A percentile compares a stretch with the other conserved stretches of the same genome.
Evolutionary conservation across 2,329 filamentous ascomycete species (phyloP).

Genomic region (Lachnellula occidentalis): DNA sequence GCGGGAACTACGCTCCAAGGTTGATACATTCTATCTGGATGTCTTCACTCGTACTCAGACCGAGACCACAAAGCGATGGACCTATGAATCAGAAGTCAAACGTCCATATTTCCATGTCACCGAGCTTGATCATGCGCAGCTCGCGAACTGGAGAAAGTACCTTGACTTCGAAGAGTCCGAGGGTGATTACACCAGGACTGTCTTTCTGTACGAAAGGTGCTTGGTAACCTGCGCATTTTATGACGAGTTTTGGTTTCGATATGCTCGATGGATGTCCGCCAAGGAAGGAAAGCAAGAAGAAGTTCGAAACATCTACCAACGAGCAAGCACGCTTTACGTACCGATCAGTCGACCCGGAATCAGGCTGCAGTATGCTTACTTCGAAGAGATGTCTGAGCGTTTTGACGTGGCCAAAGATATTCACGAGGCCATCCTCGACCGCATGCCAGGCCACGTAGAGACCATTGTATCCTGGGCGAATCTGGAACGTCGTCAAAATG

Average conservation of each 20-base stretch:
- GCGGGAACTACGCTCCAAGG: constrained; percentile 70
- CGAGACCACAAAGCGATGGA: constrained; percentile 90
- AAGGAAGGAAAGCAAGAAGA: constrained; percentile 81
- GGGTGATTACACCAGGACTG: constrained; percentile 66
- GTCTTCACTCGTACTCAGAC: constrained; percentile 75
- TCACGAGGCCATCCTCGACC: constrained; percentile 71
- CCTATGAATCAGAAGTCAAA: constrained; percentile 90
- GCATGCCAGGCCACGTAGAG: constrained; percentile 76
- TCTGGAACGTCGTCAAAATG: constrained; percentile 74
- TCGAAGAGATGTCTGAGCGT: constrained; percentile 80
- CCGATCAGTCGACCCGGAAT: constrained; percentile 80
- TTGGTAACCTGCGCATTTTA: constrained; percentile 90
- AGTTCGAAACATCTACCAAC: constrained; percentile 84
- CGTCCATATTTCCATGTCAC: constrained; percentile 96
- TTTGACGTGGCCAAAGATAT: constrained; percentile 77
- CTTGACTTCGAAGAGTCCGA: constrained; percentile 91
- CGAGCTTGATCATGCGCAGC: constrained; percentile 77
- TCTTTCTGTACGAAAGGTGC: constrained; percentile 90
- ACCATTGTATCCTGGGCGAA: constrained; percentile 86
- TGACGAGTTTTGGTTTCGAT: constrained; percentile 98
- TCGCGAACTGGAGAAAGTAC: constrained; percentile 92
- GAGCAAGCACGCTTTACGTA: constrained; percentile 78
- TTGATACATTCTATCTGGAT: constrained; percentile 77
- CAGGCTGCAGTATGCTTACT: constrained; percentile 86
- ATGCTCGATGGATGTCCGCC: constrained; percentile 85